phyloP scores from a whole-genome alignment of 208 protist genomes.

The Acanthamoeba healyi region DNA sequence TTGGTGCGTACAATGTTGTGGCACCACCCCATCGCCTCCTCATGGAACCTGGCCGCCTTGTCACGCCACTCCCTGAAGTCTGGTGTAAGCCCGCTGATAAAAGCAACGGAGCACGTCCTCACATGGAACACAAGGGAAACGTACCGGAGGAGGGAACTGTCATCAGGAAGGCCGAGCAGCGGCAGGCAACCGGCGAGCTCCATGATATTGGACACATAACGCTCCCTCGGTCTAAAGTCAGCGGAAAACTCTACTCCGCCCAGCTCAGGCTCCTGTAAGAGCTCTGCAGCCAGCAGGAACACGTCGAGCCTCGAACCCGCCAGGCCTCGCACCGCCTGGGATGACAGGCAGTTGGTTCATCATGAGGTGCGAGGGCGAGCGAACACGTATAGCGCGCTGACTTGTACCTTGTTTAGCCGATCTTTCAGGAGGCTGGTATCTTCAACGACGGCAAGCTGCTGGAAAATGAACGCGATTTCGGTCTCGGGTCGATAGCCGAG shows the following conservation, averaged over 20 bases:
- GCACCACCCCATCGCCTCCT: slow-evolving; percentile 63
- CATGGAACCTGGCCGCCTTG: not conserved
- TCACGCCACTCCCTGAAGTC: slow-evolving; percentile 8
- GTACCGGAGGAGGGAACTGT: not conserved
- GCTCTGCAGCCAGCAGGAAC: slow-evolving; percentile 24
- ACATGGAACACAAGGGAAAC: not conserved
- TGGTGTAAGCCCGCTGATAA: too few relatives aligned
- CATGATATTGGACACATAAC: slow-evolving; percentile 20
- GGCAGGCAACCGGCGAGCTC: slow-evolving; percentile 8
- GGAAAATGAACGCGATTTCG: slow-evolving; percentile 59
- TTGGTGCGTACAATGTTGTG: slow-evolving; percentile 7
- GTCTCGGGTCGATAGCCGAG: slow-evolving; percentile 10
- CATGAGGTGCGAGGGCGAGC: too few relatives aligned
- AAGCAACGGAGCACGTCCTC: too few relatives aligned
- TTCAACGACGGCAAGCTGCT: not conserved
- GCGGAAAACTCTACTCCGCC: not conserved
- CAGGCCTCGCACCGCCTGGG: not conserved
- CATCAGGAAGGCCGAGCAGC: not conserved
- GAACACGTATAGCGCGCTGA: too few relatives aligned
- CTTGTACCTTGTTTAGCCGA: slow-evolving; percentile 9
- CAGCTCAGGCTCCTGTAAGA: slow-evolving; percentile 5
- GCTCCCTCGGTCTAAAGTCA: slow-evolving; percentile 30
- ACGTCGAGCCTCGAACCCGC: not conserved
- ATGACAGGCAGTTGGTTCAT: too few relatives aligned
- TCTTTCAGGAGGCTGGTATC: slow-evolving; percentile 25